Evolutionary conservation across 2,329 filamentous ascomycete species (phyloP), one percentile per base, ranked within the genome.

Genomic region (Rhynchosporium agropyri): DNA sequence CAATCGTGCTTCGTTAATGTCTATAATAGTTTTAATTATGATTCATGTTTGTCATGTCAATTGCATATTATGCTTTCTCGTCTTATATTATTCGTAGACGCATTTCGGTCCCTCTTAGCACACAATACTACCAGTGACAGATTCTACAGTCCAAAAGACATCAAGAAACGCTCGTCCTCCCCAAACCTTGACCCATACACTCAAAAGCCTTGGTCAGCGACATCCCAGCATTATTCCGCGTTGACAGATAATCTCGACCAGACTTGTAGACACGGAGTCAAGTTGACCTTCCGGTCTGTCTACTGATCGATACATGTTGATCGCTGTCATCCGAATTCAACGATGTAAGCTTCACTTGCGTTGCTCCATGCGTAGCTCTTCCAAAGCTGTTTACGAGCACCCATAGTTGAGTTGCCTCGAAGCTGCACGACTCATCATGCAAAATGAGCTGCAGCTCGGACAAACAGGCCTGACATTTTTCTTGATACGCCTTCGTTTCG

Each of bases 321-420:
- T 75, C 58, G 74, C 69, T 4, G 60, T 77, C 3, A 54, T 75
- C 7, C 67, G 76, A 49, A 63, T 73, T 1, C 74, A 75, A 43
- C 72, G 75, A 46, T 78, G 75, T 67, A 76, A 73, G 59, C 63
- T 78, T 8, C 76, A 78, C 59, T 63, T 77, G 5, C 74, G 74
- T 7, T 77, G 73, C 46, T 64, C 76, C 7, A 69, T 68, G 12
- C 71, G 65, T 38, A 67, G 63, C 1, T 66, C 67, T 3, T 65
- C 59, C 1, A 69, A 75, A 20, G 31, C 69, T 4, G 45, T 68
- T 7, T 76, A 74, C 51, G 63, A 64, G 9, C 68, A 67, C 20
- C 77, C 75, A 1, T 67, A 72, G 20, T 66, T 75, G 28, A 69
- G 74, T 0, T 76, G 75, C 65, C 59, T 76, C 12, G 65, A 74